Percentiles rank a stretch among this genome's conserved stretches.
Evolutionary conservation across 768 basidiomycete genomes (phyloP).

Genomic region (Hemileccinum rubropunctum): DNA sequence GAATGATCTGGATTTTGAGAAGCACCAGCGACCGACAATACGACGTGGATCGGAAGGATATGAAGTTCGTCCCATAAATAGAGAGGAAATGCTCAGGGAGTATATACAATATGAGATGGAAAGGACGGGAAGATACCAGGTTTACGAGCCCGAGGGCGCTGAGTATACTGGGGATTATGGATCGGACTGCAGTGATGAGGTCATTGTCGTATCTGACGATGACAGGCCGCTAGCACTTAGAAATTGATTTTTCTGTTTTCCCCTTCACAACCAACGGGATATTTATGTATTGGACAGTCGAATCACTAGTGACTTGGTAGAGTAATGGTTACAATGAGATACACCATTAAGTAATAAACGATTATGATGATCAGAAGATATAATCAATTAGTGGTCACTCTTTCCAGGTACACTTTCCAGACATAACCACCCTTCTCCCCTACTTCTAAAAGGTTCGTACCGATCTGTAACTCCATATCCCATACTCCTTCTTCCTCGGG

Average conservation of each 20-base stretch:
- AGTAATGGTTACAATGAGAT: slow-evolving; percentile 26
- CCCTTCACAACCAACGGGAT: neutral
- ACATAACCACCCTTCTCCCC: slow-evolving; percentile 67
- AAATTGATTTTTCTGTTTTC: slow-evolving; percentile 6
- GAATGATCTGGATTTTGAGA: slow-evolving; percentile 27
- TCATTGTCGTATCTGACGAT: slow-evolving; percentile 21
- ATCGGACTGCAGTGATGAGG: slow-evolving; percentile 4
- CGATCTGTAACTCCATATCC: slow-evolving; percentile 58
- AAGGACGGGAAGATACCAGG: slow-evolving; percentile 59
- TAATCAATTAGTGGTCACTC: slow-evolving; percentile 30
- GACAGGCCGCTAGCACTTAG: slow-evolving; percentile 20
- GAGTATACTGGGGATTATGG: slow-evolving; percentile 44
- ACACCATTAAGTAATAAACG: slow-evolving; percentile 33
- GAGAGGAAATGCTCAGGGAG: slow-evolving; percentile 61
- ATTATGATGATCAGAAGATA: too few species aligned
- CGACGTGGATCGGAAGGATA: slow-evolving; percentile 82
- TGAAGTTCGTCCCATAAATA: slow-evolving; percentile 59
- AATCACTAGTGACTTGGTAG: slow-evolving; percentile 22
- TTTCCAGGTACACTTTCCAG: slow-evolving; percentile 70
- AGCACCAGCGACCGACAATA: slow-evolving; percentile 37
- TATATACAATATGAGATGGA: slow-evolving; percentile 55
- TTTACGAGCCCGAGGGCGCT: slow-evolving; percentile 60
- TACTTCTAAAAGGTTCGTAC: slow-evolving; percentile 64
- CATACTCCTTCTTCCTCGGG: slow-evolving; percentile 51
- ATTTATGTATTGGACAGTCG: slow-evolving; percentile 7